Evolutionary conservation across 306 rosid genomes (phyloP).

Genomic region (Lathyrus sativus): DNA sequence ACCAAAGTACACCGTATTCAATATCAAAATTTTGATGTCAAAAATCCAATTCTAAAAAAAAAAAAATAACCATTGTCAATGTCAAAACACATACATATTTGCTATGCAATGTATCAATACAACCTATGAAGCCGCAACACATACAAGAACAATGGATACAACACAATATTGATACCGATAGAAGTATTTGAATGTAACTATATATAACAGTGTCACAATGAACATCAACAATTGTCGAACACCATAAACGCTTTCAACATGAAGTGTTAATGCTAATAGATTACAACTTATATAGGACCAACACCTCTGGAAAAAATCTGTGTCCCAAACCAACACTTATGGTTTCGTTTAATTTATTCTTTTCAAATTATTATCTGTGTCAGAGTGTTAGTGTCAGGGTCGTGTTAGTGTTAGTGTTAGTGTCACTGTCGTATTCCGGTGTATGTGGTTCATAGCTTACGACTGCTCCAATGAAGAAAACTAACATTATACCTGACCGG

Average conservation of each 20-base stretch:
- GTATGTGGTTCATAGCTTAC: too few relatives aligned
- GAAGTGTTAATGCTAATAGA: neutral
- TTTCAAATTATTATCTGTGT: too few relatives aligned
- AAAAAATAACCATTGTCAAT: neutral
- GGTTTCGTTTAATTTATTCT: too few relatives aligned
- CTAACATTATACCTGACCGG: slow-evolving; percentile 50
- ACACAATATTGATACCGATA: neutral
- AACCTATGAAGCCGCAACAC: neutral
- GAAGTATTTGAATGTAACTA: neutral
- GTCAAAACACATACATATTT: neutral
- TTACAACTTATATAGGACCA: too few relatives aligned
- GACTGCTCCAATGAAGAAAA: slow-evolving; percentile 17
- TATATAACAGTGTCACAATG: neutral
- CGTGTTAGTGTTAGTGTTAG: too few relatives aligned
- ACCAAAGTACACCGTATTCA: neutral
- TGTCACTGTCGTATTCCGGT: too few relatives aligned
- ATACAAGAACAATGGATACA: neutral
- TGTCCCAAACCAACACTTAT: too few relatives aligned
- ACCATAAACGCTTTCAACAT: neutral
- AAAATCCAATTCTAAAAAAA: neutral
- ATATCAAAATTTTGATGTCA: neutral
- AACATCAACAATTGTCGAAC: neutral
- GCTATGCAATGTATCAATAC: neutral
- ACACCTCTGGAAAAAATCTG: too few relatives aligned
- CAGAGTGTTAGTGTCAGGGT: too few relatives aligned